Evolutionary conservation across 306 rosid species (phyloP), one percentile per base, ranked within the genome.

Genomic region (Cucurbita pepo): DNA sequence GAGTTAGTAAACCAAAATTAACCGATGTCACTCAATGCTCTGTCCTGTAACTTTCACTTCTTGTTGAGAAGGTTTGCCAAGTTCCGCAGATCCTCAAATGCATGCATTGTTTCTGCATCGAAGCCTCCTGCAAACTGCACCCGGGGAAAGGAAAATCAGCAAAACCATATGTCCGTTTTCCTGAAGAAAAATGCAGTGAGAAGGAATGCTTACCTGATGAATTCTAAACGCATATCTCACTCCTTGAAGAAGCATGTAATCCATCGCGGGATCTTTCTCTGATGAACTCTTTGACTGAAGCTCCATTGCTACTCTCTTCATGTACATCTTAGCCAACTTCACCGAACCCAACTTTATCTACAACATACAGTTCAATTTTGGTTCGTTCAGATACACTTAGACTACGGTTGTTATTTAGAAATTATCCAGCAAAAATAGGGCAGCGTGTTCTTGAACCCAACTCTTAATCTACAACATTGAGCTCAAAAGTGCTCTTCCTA

Each of bases 101-200:
- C 95, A 14, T 90, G 89, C 98, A 94, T 94, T 52, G 98, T 94
- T 84, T 94, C 98, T 41, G 97, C 97, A 74, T 94, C 98, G 69
- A 94, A 94, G 73, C 98, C 98, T 76, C 98, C 98, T 14, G 97
- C 98, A 91, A 94, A 94, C 98, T 94, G 95, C 82, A 81, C 70
- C 51, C 8, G 60, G 10, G 10, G 70, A 82, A 10, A 58, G 72
- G 40, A 7, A 45, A 66, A 69, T 55, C 47, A 73, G 60, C 65
- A 55, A 76, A 48, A 77, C 22, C 18, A 16, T 18, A 13, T 2
- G 36, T 56, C 47, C 58, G 19, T 72, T 44, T 51, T 60, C 19
- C 47, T 57, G 53, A 22, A 43, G 59, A 21, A 47, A 61, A 76
- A 51, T 5, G 21, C 56, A 58, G 71, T 61, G 48, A 71, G 34